Base-by-base conservation (phyloP, 1,284 basidiomycete genomes). In the Phellopilus nigrolimitatus region DNA sequence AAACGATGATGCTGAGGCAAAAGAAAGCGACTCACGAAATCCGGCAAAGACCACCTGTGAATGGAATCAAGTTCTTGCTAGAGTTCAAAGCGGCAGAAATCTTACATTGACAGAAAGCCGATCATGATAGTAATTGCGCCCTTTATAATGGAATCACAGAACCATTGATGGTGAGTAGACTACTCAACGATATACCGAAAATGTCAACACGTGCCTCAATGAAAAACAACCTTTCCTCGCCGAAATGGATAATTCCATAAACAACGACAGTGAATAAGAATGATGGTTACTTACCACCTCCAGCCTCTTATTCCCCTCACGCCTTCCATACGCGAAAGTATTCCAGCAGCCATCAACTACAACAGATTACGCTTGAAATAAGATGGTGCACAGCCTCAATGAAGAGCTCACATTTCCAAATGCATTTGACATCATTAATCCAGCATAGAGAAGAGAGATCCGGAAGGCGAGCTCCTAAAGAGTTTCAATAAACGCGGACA, bases 321-420 rank as follows among this genome's bases (percentile, higher is more conserved):
- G 4, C 72, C 73, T 39, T 75, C 67, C 73, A 75, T 74, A 40
- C 64, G 68, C 7, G 60, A 61, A 8, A 76, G 61, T 10, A 76
- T 72, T 21, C 75, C 68, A 13, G 65, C 68, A 2, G 69, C 65
- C 34, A 65, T 64, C 3, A 70, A 57, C 56, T 62, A 56, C n/a
- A n/a, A n/a, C n/a, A n/a, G 13, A 13, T 4, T 13, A 56, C 24
- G 22, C 2, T 60, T n/a, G 15, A 9, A 7, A 57, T 9, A n/a
- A 43, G 21, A 9, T 60, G 17, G 57, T 62, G 31, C 31, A 33
- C 31, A n/a, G n/a, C 10, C 12, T 4, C 10, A 27, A 2, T 5
- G 56, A 56, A 38, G 24, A 4, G 52, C 59, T 42, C 30, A 62
- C 61, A 31, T 57, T 59, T 36, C 71, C 69, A 53, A 74, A 73